Percentiles rank a stretch among this genome's conserved stretches.
Conservation (phyloP, 108 stramenopile genomes). For the Asterionellopsis glacialis region DNA sequence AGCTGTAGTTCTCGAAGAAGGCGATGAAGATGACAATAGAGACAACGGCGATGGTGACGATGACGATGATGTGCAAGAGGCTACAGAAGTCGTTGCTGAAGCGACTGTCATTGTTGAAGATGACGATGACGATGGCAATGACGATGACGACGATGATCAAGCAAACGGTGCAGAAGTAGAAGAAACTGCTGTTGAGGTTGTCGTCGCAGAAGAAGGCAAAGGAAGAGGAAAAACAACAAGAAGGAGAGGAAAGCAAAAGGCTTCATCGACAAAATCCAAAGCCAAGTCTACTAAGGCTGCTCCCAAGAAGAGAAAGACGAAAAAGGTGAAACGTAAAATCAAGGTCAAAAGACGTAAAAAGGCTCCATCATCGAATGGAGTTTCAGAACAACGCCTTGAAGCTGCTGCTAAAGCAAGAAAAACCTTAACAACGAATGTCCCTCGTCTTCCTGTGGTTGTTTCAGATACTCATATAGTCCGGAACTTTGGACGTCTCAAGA, state of each 20-base stretch:
- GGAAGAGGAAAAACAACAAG: background rate
- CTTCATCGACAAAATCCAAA: background rate
- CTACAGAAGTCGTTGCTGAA: background rate
- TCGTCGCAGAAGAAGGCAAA: conserved; percentile 3
- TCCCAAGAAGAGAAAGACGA: conserved; percentile 7
- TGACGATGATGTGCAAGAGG: conserved; percentile 3
- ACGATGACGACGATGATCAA: background rate
- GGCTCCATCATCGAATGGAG: conserved; percentile 7
- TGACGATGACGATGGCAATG: background rate
- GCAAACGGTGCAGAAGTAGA: conserved; percentile 4
- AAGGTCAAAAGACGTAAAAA: background rate
- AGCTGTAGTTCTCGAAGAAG: background rate
- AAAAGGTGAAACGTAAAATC: conserved; percentile 5
- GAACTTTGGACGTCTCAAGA: conserved; percentile 59
- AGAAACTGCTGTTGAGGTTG: conserved; percentile 4
- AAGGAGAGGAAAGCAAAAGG: background rate
- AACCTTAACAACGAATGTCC: conserved; percentile 42
- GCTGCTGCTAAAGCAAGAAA: conserved; percentile 56
- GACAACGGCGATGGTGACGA: background rate
- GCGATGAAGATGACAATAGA: background rate
- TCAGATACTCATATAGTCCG: conserved; percentile 50
- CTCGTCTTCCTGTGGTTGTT: conserved; percentile 44
- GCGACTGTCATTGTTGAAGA: conserved; percentile 8
- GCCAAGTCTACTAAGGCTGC: conserved; percentile 8
- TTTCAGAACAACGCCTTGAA: conserved; percentile 39